phyloP scores from a whole-genome alignment of 352 stramenopile species.

The Aphanomyces stellatus region DNA sequence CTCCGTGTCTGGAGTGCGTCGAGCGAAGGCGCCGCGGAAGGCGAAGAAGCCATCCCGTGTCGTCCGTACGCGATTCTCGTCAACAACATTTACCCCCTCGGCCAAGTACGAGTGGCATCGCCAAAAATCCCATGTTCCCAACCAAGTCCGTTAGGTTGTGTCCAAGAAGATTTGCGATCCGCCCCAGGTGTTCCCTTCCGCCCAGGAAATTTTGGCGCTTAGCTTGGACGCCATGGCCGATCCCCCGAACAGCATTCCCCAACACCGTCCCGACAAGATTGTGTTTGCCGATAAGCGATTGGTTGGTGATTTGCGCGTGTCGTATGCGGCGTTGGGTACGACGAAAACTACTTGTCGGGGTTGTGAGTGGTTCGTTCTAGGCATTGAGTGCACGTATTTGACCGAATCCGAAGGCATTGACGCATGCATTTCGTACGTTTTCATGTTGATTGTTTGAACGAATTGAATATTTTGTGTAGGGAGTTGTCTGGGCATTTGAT shows the following conservation, averaged over 20 bases:
- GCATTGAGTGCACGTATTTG: conserved; percentile 79
- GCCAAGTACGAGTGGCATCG: conserved; percentile 30
- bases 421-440: conserved; percentile 63
- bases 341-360: too few species aligned
- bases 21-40: conserved; percentile 43
- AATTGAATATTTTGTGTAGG: conserved; percentile 24
- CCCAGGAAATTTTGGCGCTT: conserved; percentile 54
- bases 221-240: conserved; percentile 72
- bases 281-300: conserved; percentile 71
- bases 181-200: conserved; percentile 64
- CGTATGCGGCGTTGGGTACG: conserved; percentile 41
- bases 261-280: conserved; percentile 81
- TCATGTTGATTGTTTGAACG: neutral
- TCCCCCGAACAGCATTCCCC: conserved; percentile 53
- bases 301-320: conserved; percentile 67
- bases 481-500: conserved; percentile 75
- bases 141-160: too few species aligned
- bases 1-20: conserved; percentile 82
- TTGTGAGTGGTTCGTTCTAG: too few species aligned
- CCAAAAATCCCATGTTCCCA: too few species aligned
- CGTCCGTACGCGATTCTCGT: conserved; percentile 79
- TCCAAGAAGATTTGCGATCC: conserved; percentile 81
- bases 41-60: conserved; percentile 52
- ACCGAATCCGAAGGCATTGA: conserved; percentile 82
- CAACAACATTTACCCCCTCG: conserved; percentile 80